These are phyloP conservation scores for Auxenochlorella protothecoides DNA, from an alignment of 139 green algal genomes.

Conservation along the genomic window DNA sequence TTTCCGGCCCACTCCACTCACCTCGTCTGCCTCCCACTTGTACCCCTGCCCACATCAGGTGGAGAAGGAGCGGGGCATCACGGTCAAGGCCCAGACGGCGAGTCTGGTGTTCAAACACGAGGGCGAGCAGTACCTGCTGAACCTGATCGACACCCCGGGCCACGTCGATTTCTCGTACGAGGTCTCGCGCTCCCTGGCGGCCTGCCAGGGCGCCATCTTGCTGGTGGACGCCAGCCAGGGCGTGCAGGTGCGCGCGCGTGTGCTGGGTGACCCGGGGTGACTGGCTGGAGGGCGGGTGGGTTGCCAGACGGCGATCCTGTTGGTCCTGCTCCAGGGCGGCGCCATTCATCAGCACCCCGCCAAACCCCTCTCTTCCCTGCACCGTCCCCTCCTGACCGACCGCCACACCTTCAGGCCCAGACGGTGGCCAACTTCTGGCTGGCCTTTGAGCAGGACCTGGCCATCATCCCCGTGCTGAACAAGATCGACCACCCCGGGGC, in stretches of 20 bases:
- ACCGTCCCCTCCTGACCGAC: background rate
- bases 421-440: conserved; percentile 91
- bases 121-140: conserved; percentile 63
- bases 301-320: background rate
- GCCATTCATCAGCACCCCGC: no score
- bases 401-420: conserved; percentile 44
- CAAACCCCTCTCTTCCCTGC: background rate
- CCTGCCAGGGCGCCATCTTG: conserved; percentile 79
- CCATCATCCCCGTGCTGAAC: conserved; percentile 83
- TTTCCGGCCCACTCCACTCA: no score
- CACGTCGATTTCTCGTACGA: conserved; percentile 39
- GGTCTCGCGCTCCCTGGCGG: conserved; percentile 44
- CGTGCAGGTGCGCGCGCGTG: conserved; percentile 22
- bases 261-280: no score
- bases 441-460: conserved; percentile 77
- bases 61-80: conserved; percentile 86
- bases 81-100: conserved; percentile 84
- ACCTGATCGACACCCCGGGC: conserved; percentile 75
- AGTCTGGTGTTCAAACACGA: conserved; percentile 57
- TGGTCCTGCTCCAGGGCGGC: no score
- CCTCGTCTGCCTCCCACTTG: no score
- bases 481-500: conserved; percentile 80
- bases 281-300: background rate
- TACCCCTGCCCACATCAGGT: conserved; percentile 16
- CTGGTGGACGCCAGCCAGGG: conserved; percentile 82